A percentile compares a stretch with the other conserved stretches of the same genome.
Conservation (phyloP, 148 eudicot species). For the Euryodendron excelsum region DNA sequence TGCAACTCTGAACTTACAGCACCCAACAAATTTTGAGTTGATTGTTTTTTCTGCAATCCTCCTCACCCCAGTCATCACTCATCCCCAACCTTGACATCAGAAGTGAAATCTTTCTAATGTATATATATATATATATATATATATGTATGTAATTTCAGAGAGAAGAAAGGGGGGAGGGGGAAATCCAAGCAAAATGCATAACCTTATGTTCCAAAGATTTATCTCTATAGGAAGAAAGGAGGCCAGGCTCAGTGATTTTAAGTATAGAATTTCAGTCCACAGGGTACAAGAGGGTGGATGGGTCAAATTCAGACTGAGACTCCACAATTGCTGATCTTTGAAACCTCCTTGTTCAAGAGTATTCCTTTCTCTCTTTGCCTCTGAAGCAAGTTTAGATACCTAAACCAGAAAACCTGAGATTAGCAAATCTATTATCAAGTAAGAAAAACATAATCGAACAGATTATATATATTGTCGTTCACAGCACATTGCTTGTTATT, state of each 20-base stretch:
- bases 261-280: constrained; percentile 1
- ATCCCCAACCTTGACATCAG: not conserved
- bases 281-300: not conserved
- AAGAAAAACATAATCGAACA: not conserved
- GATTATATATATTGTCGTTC: too few species aligned
- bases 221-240: not conserved
- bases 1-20: too few species aligned
- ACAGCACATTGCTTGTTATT: too few species aligned
- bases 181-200: not conserved
- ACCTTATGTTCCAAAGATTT: not conserved
- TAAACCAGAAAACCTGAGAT: constrained; percentile 17
- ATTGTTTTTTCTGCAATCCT: too few species aligned
- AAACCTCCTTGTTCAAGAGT: constrained; percentile 70
- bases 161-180: too few species aligned
- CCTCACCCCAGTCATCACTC: not conserved
- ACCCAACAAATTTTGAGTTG: too few species aligned
- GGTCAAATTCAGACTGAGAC: constrained; percentile 58
- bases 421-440: constrained; percentile 1
- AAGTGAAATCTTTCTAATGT: too few species aligned
- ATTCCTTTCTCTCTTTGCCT: constrained; percentile 61
- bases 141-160: not conserved
- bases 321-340: constrained; percentile 81
- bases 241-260: not conserved
- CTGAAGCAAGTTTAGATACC: constrained; percentile 61
- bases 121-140: too few species aligned